A percentile compares a stretch with the other conserved stretches of the same genome.
Conservation (phyloP, 345 rosid genomes). For the Salix exigua region DNA sequence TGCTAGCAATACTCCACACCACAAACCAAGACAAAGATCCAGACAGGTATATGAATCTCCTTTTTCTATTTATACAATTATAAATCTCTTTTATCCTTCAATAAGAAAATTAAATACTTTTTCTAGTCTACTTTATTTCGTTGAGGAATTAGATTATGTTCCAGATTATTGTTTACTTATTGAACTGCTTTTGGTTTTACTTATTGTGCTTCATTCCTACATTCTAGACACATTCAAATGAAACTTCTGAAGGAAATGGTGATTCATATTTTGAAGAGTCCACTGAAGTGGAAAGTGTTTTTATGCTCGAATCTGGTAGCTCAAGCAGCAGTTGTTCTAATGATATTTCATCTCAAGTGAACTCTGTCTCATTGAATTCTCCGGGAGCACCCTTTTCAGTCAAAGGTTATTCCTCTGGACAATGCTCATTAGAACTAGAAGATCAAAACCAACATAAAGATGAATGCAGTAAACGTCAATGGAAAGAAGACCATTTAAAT, state of each 20-base stretch:
- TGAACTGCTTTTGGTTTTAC: neutral
- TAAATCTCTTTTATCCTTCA: neutral
- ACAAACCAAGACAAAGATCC: neutral
- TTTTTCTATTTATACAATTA: neutral
- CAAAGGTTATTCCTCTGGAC: neutral
- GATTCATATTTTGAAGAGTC: slow-evolving; percentile 15
- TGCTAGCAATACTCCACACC: neutral
- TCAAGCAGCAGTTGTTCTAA: neutral
- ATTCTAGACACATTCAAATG: slow-evolving; percentile 12
- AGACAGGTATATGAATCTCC: slow-evolving; percentile 13
- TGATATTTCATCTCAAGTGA: neutral
- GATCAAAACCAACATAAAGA: neutral
- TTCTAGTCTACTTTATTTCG: neutral
- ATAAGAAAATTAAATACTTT: neutral
- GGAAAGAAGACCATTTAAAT: slow-evolving; percentile 1
- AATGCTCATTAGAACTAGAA: neutral
- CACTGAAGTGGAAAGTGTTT: slow-evolving; percentile 14
- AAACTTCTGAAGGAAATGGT: neutral
- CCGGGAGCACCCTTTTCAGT: neutral
- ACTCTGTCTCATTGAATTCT: neutral
- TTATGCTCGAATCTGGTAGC: slow-evolving; percentile 6
- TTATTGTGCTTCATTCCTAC: neutral
- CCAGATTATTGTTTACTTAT: neutral
- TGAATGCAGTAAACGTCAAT: neutral
- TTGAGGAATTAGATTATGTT: neutral